Evolutionary conservation across 768 basidiomycete genomes (phyloP), one percentile per base, ranked within the genome.

Genomic region (Tulasnella sp.): DNA sequence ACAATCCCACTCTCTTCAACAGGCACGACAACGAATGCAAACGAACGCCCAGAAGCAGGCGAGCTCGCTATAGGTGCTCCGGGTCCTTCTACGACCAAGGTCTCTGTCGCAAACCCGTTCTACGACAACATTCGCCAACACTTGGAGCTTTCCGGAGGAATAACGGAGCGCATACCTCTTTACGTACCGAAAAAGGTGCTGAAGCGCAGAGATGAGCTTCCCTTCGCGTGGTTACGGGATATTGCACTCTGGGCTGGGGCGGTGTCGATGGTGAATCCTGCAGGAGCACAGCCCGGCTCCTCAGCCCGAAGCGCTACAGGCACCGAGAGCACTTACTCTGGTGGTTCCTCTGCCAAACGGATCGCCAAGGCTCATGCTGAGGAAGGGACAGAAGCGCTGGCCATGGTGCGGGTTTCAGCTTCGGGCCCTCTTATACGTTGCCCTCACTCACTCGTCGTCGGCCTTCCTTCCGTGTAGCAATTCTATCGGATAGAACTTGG

Each of bases 71-170:
- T 1, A n/a, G 29, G 79, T 42, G 78, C 78, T 57, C 77, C 81
- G 81, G 69, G 82, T 81, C 48, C 83, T 80, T 16, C 81, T 78
- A 72, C 80, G 79, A 73, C 77, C 80, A 82, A 73, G 80, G 39
- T 84, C 73, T 83, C 85, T 81, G 81, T 91, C 5, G 90, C 87
- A 81, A 98, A 97, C 83, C 97, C 97, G 13, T 99, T 99, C 86
- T 98, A 94, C 81, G 96, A 99, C 84, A 92, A 93, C 81, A 93
- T 99, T 81, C 91, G 93, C 51, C 93, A 95, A 84, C 94, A 95
- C 81, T 83, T 90, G 2, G 95, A 98, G 85, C 89, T 98, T 32
- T 89, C 91, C 2, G 86, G 86, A 35, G 87, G 86, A 3, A 83
- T 87, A 79, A 93, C 91, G 0, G 93, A 95, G 81, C 91, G 93